Evolutionary conservation across 768 basidiomycete genomes (phyloP), one percentile per base, ranked within the genome.

Genomic region (Amyloporia xantha): DNA sequence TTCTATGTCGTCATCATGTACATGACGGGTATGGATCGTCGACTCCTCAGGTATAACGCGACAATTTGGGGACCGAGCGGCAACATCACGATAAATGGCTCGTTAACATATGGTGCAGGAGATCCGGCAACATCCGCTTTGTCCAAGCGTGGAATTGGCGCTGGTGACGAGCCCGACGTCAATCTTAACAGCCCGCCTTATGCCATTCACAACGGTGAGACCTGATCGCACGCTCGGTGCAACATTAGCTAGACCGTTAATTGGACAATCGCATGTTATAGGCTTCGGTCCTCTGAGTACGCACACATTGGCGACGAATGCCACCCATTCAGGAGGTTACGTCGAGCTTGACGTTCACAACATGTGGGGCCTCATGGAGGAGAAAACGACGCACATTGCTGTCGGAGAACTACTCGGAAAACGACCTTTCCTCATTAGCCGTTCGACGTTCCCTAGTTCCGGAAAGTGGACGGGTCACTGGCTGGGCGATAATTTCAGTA

Each of bases 401-500:
- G 49, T 87, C 37, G 67, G 72, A 55, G 60, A 73, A 4, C 64
- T 86, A 44, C 64, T 73, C 2, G 78, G 77, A 2, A 74, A 78
- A 59, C 73, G 86, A 5, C 87, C 86, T 1, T 90, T 86, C 66
- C 53, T 85, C 48, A 85, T 86, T 55, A 74, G 76, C 55, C 78
- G 84, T 6, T 83, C 82, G 24, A 85, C 84, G 0, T 84, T 84
- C 65, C 71, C 82, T 4, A 79, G 79, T 38, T 65, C 82, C 0
- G 84, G 85, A 15, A 81, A 69, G 57, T 86, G 82, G 81, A 73
- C 81, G 23, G 84, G 82, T 0, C 84, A 86, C 61, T 86, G 85
- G 84, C 74, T 88, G 21, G 86, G 88, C 1, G 88, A 91, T 63
- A 89, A 89, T 60, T 80, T 71, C 61, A 83, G 82, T 59, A 75